These are phyloP conservation scores for Tympanopsis confertula DNA, from an alignment of 2,329 filamentous ascomycete genomes.

Conservation along the genomic window DNA sequence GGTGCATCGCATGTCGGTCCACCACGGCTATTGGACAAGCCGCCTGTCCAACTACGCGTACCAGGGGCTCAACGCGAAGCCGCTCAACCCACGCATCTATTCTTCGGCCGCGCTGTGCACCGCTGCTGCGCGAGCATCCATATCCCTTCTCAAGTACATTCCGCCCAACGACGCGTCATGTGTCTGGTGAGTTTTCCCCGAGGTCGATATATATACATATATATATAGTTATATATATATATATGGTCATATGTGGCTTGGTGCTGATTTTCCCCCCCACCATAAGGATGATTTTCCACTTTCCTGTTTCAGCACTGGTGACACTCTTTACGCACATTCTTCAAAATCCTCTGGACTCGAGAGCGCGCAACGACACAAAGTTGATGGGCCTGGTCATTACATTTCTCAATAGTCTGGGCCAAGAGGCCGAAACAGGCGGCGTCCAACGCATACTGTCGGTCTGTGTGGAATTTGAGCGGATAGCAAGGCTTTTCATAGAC, in stretches of 20 bases:
- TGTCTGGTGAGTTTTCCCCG: slow-evolving; percentile 61
- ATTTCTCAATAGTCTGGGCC: slow-evolving; percentile 76
- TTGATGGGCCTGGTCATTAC: slow-evolving; percentile 88
- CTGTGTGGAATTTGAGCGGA: slow-evolving; percentile 92
- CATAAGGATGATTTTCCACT: slow-evolving; percentile 76
- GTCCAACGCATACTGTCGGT: slow-evolving; percentile 89
- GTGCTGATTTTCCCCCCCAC: slow-evolving; percentile 5
- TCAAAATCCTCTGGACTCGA: slow-evolving; percentile 82
- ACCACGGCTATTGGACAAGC: slow-evolving; percentile 96
- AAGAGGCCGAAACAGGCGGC: slow-evolving; percentile 79
- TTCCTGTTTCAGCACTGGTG: slow-evolving; percentile 86
- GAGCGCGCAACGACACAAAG: slow-evolving; percentile 77
- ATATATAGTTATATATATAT: slow-evolving; percentile 13
- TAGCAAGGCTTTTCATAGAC: slow-evolving; percentile 80
- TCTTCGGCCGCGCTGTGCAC: slow-evolving; percentile 88
- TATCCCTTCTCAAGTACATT: slow-evolving; percentile 88
- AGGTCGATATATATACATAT: background rate
- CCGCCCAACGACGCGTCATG: slow-evolving; percentile 89
- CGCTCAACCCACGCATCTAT: slow-evolving; percentile 87
- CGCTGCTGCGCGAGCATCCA: slow-evolving; percentile 81
- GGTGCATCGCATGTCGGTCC: slow-evolving; percentile 95
- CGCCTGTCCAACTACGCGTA: slow-evolving; percentile 89
- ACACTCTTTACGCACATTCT: slow-evolving; percentile 93
- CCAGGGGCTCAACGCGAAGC: slow-evolving; percentile 79
- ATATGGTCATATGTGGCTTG: slow-evolving; percentile 27